phyloP scores from a whole-genome alignment of 495 filamentous ascomycete genomes.

The Tuber brumale region DNA sequence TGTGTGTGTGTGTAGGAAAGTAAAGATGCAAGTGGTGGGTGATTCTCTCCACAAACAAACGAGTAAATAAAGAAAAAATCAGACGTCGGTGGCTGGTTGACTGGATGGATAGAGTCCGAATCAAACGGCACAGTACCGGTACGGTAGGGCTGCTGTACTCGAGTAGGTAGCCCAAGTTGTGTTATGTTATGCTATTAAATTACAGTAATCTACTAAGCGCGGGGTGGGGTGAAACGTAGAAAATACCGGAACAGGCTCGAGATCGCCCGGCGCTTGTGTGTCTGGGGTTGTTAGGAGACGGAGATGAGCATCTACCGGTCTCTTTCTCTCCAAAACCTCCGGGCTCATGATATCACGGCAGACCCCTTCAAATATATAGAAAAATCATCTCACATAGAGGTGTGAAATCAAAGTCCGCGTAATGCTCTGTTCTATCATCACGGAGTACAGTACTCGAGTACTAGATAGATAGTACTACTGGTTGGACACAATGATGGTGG shows the following conservation, averaged over 20 bases:
- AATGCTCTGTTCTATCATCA: not conserved
- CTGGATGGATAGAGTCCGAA: not conserved
- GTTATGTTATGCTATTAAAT: not conserved
- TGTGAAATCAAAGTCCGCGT: not conserved
- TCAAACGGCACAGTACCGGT: not conserved
- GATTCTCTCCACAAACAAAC: not conserved
- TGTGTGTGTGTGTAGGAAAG: conserved; percentile 83
- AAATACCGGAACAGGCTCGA: not conserved
- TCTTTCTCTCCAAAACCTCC: not conserved
- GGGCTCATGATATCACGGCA: not conserved
- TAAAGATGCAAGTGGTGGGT: not conserved
- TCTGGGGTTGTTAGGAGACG: not conserved
- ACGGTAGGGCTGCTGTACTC: too few species aligned
- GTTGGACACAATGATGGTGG: conserved; percentile 57
- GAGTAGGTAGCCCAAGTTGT: not conserved
- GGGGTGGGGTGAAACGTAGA: not conserved
- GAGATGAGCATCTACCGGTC: not conserved
- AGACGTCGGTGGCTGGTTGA: not conserved
- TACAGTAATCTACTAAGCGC: conserved; percentile 1
- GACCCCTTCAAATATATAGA: not conserved
- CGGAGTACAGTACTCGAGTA: conserved; percentile 51
- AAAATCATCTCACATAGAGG: too few species aligned
- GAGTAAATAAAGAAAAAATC: not conserved
- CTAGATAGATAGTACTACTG: conserved; percentile 55
- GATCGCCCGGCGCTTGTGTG: not conserved